Conservation (phyloP, 345 rosid genomes). For the Eutrema yunnanense region DNA sequence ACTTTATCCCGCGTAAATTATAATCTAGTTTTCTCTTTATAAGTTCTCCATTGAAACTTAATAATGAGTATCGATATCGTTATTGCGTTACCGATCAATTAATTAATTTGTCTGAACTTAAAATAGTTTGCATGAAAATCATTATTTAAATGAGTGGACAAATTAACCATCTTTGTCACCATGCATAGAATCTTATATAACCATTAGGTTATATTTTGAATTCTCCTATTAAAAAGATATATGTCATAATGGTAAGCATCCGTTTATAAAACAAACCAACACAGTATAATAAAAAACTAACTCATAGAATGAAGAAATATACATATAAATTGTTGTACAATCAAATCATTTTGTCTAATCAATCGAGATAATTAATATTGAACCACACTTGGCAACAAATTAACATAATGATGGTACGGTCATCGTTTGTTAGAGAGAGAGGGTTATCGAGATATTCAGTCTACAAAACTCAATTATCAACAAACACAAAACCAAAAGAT, state of each 20-base stretch:
- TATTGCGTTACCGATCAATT: not conserved
- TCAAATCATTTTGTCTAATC: conserved; percentile 21
- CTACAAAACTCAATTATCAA: not conserved
- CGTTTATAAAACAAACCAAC: not conserved
- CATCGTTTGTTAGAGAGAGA: conserved; percentile 20
- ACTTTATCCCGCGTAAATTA: no score
- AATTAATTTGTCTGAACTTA: not conserved
- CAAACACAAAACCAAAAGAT: not conserved
- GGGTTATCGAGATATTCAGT: not conserved
- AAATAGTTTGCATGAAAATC: not conserved
- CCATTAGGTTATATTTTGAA: not conserved
- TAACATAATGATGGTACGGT: conserved; percentile 16
- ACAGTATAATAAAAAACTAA: not conserved
- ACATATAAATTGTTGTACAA: not conserved
- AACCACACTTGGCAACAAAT: conserved; percentile 11
- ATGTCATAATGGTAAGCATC: not conserved
- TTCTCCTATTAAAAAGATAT: not conserved
- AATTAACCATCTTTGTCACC: not conserved
- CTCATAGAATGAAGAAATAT: not conserved
- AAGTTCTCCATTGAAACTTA: not conserved
- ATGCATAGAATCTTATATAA: not conserved
- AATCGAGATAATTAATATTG: not conserved
- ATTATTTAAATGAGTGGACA: not conserved
- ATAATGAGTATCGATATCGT: not conserved
- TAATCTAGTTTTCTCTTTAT: not conserved